These are phyloP conservation scores for Fusarium humuli DNA, from an alignment of 2,329 filamentous ascomycete genomes.

Conservation along the genomic window DNA sequence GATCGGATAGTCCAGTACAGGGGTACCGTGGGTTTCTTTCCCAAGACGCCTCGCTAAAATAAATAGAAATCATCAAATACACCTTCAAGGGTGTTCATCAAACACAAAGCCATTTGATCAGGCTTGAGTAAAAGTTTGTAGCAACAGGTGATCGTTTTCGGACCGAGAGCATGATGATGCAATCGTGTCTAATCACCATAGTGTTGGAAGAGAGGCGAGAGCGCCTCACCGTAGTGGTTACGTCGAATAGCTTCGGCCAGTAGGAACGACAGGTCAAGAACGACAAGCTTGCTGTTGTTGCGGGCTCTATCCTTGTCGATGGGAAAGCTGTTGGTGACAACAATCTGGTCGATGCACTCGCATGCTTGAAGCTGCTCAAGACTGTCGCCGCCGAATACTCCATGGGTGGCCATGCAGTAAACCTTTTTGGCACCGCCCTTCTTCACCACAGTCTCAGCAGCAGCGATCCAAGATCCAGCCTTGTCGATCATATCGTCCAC, in stretches of 20 bases:
- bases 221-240: constrained; percentile 95
- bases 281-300: constrained; percentile 82
- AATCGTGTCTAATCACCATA: constrained; percentile 62
- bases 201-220: constrained; percentile 76
- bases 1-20: constrained; percentile 30
- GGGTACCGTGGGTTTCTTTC: constrained; percentile 40
- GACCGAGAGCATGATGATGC: constrained; percentile 8
- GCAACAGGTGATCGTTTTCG: constrained; percentile 22
- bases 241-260: constrained; percentile 92
- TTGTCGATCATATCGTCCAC: constrained; percentile 99
- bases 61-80: constrained; percentile 32
- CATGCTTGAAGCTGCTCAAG: constrained; percentile 91
- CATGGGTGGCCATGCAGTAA: constrained; percentile 97
- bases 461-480: constrained; percentile 94
- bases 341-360: constrained; percentile 91
- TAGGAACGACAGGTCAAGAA: constrained; percentile 89
- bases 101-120: constrained; percentile 9
- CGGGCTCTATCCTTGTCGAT: constrained; percentile 80
- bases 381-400: constrained; percentile 90
- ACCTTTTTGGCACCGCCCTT: constrained; percentile 91
- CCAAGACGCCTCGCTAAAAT: constrained; percentile 54
- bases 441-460: constrained; percentile 96
- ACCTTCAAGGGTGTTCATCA: constrained; percentile 36
- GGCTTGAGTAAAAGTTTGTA: constrained; percentile 14
- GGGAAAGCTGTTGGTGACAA: constrained; percentile 97